phyloP scores from a whole-genome alignment of 2,329 filamentous ascomycete species.

The Emergomyces pasteurianus region DNA sequence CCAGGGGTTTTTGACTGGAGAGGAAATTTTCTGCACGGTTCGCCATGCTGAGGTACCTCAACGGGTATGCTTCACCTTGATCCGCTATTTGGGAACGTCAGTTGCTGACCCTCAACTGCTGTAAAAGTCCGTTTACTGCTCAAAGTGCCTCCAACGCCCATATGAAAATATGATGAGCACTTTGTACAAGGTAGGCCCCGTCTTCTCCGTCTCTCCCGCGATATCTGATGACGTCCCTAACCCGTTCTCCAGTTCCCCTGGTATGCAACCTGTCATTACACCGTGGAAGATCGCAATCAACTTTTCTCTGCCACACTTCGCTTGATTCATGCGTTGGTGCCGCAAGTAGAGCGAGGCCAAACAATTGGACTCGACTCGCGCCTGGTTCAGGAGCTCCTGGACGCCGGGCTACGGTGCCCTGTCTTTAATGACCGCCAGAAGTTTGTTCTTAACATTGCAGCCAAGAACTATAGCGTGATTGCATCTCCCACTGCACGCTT shows the following conservation, averaged over 20 bases:
- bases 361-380: slow-evolving; percentile 29
- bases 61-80: slow-evolving; percentile 30
- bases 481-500: slow-evolving; percentile 19
- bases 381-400: slow-evolving; percentile 28
- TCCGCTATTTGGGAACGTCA: not conserved
- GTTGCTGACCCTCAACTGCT: not conserved
- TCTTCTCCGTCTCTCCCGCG: too few species aligned
- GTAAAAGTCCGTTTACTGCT: slow-evolving; percentile 27
- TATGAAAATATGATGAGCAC: slow-evolving; percentile 43
- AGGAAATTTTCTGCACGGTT: slow-evolving; percentile 37
- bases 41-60: slow-evolving; percentile 39
- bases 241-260: slow-evolving; percentile 37
- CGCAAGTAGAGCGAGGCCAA: slow-evolving; percentile 40
- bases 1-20: slow-evolving; percentile 38
- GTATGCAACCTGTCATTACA: slow-evolving; percentile 34
- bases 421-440: slow-evolving; percentile 35
- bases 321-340: slow-evolving; percentile 48
- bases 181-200: slow-evolving; percentile 35
- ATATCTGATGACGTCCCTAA: not conserved
- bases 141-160: slow-evolving; percentile 40
- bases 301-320: slow-evolving; percentile 34
- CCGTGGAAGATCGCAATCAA: slow-evolving; percentile 34
- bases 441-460: slow-evolving; percentile 21
- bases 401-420: slow-evolving; percentile 30
- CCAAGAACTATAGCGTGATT: slow-evolving; percentile 14